Base-by-base conservation (phyloP, 495 filamentous ascomycete genomes). In the Penicillium odoratum region DNA sequence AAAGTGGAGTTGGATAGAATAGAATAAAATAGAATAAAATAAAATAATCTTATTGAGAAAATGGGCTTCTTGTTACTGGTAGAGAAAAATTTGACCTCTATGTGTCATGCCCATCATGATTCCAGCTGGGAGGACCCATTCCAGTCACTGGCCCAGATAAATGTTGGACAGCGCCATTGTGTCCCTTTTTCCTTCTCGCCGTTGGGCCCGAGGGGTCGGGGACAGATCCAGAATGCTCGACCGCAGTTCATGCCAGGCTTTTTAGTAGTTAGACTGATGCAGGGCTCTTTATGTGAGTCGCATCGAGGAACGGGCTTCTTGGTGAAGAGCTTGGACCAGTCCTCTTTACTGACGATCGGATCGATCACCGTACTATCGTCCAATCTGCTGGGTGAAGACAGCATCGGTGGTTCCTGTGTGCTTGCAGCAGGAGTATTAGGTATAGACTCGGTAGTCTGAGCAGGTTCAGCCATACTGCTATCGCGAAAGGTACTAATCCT, bases 81-180 rank as follows among this genome's bases (percentile, higher is more conserved):
- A 21, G 43, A 46, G 4, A 26, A 26, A 18, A 1, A 28, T 44
- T 8, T 21, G 3, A 13, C 40, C 42, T 44, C 18, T 44, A 16
- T 0, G 0, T 44, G 18, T 3, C 42, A 7, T 9, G n/a, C 13
- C 15, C 21, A 36, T 60, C 48, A 64, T 45, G 31, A 11, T 44
- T 53, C 57, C 26, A 52, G 59, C 46, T 59, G 57, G 18, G 50
- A 51, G 7, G 61, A 61, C 8, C 72, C 55, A 60, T 81, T 86
- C 90, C 91, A 93, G 64, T 94, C 90, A 61, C 88, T 93, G 42
- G 85, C 85, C 92, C 92, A 97, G 53, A 96, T 92, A 63, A 96
- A 97, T 0, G 91, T 96, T 2, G 77, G 70, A 69, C 92, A 97
- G 3, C 91, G 85, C 85, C 92, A 97, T 62, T 92, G 78, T 0